Evolutionary conservation across 768 basidiomycete genomes (phyloP), one percentile per base, ranked within the genome.

Genomic region (Cytidiella melzeri): DNA sequence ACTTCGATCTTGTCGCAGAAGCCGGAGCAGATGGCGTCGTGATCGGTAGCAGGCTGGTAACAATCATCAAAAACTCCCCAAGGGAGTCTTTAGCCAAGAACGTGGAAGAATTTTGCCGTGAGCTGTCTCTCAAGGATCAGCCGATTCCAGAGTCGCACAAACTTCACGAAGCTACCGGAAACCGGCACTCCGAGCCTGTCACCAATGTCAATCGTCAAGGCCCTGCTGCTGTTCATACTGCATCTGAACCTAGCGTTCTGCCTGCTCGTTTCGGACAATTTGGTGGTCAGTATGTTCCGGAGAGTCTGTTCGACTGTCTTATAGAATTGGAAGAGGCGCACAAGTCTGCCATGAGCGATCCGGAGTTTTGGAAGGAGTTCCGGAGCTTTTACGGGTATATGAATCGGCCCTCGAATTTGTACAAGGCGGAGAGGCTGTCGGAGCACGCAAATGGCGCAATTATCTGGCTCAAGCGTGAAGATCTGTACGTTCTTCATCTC

Each of bases 381-480:
- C 77, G 81, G 63, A 77, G 84, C 59, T 77, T 88, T 59, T 97
- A 84, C 61, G 84, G 83, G 7, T 98, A 99, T 69, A 98, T 95
- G 71, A 96, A 96, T 68, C 76, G 96, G 10, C 95, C 95, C 2
- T 92, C 89, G 11, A 83, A 87, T 57, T 68, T 98, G 41, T 98
- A 98, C 70, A 74, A 89, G 61, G 94, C 96, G 0, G 85, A 93
- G 64, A 83, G 91, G 49, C 72, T 99, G 51, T 96, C 93, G 1
- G 84, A 89, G 57, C 75, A 91, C 58, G 88, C 84, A 9, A 92
- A 91, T 19, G 96, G 96, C 20, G 95, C 96, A 10, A 89, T 81
- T 50, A 96, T 99, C 57, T 99, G 96, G 96, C 70, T 99, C 59
- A 99, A 99, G 74, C 82, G 93, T 41, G 95, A 94, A 69, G 92